Evolutionary conservation across 2,329 filamentous ascomycete species (phyloP).

Genomic region (Dactylellina cionopaga): DNA sequence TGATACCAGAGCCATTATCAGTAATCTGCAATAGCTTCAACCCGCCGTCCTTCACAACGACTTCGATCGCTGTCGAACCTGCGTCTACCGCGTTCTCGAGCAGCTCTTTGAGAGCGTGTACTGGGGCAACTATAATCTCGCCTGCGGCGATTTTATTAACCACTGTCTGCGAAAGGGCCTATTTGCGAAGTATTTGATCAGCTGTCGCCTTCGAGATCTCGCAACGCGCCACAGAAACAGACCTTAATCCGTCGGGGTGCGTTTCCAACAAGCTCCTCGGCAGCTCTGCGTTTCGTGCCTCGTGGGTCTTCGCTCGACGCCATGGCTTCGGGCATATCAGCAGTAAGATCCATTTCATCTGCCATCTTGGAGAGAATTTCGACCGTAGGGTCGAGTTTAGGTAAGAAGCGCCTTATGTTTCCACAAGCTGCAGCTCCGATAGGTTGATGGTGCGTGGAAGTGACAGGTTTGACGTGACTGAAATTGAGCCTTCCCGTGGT

Average conservation of each 20-base stretch:
- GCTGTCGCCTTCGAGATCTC: not conserved
- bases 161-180: constrained; percentile 89
- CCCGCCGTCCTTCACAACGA: constrained; percentile 92
- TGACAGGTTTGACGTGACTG: constrained; percentile 32
- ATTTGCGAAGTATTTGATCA: constrained; percentile 44
- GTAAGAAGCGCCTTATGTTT: not conserved
- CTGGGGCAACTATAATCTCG: constrained; percentile 96
- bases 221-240: not conserved
- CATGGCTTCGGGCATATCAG: constrained; percentile 19
- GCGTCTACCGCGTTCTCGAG: constrained; percentile 98
- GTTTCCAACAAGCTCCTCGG: constrained; percentile 32
- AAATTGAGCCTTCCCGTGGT: constrained; percentile 27
- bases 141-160: constrained; percentile 99
- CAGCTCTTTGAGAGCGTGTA: constrained; percentile 94
- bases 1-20: constrained; percentile 95
- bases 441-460: not conserved
- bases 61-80: constrained; percentile 89
- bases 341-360: constrained; percentile 47
- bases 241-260: constrained; percentile 51
- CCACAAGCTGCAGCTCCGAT: constrained; percentile 28
- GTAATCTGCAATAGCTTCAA: constrained; percentile 95
- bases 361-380: constrained; percentile 21
- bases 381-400: not conserved
- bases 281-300: constrained; percentile 47
- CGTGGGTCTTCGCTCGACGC: constrained; percentile 31